Base-by-base conservation (phyloP, 225 moss, liverwort and hornwort species). In the Anthoceros angustus region DNA sequence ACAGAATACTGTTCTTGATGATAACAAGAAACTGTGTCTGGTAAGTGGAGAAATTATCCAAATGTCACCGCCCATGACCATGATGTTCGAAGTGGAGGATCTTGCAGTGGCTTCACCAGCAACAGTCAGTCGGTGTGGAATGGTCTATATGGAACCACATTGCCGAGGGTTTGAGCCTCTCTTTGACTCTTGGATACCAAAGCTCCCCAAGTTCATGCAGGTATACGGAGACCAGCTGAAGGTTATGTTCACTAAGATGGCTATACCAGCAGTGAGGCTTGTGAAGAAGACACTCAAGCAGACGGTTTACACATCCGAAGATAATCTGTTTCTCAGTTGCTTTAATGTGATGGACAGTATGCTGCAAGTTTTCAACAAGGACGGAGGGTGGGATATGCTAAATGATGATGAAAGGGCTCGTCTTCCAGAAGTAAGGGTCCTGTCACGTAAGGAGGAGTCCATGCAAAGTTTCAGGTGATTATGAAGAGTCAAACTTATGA, bases 21-120 rank as follows among this genome's bases (percentile, higher is more conserved):
- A 92, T 64, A 92, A 92, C 63, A 92, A 88, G 70, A 92, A 92
- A 38, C 86, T 92, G 14, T 92, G 88, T 73, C 74, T 88, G 26
- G 88, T 92, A 4, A 92, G 88, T 72, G 92, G 92, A 10, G 88
- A 92, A 75, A 92, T 92, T 21, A 88, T 92, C 55, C 92, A 92
- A 76, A 92, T 92, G 92, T 92, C 92, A 14, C 83, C 73, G 40
- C 80, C 80, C 3, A 92, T 92, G 92, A 92, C 88, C 0, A 88
- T 92, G 84, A 92, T 92, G 92, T 92, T 92, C 79, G 92, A 92
- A 64, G 88, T 92, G 0, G 88, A 92, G 73, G 92, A 92, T 70
- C 77, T 92, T 71, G 88, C 88, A n/a, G 88, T 88, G 14, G 92
- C 92, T 68, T 92, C 92, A 62, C 92, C 92, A 66, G 92, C 88